Conservation (phyloP, 768 basidiomycete species). For the Leccinum boreale region DNA sequence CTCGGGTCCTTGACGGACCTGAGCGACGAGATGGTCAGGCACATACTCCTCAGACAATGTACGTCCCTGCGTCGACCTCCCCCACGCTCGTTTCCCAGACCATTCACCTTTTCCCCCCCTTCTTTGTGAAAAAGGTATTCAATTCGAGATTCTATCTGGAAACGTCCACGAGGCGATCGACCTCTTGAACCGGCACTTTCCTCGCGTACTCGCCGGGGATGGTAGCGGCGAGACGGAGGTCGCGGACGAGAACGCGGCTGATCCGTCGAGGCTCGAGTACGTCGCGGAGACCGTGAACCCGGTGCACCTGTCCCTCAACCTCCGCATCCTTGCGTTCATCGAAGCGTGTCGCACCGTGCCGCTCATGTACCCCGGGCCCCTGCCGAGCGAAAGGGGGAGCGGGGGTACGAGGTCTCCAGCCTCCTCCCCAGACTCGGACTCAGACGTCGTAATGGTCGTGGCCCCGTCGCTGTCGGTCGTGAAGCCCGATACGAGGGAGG, state of each 20-base stretch:
- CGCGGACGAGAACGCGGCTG: conserved; percentile 20
- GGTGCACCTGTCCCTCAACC: conserved; percentile 75
- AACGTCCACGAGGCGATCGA: conserved; percentile 68
- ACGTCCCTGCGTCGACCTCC: conserved; percentile 13
- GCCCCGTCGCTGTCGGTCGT: background rate
- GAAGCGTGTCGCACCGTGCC: conserved; percentile 79
- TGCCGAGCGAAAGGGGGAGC: background rate
- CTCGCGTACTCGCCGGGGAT: conserved; percentile 54
- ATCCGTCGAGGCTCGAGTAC: conserved; percentile 43
- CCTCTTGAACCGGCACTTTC: conserved; percentile 70
- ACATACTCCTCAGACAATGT: conserved; percentile 57
- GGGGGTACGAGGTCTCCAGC: conserved; percentile 6
- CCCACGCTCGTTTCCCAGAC: background rate
- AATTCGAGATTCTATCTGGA: conserved; percentile 67
- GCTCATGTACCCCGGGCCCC: conserved; percentile 40
- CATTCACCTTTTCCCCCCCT: background rate
- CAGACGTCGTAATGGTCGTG: conserved; percentile 6
- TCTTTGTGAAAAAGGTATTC: conserved; percentile 52
- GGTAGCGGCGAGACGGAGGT: conserved; percentile 11
- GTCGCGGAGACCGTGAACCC: conserved; percentile 65
- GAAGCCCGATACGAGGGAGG: conserved; percentile 26
- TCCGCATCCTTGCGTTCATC: conserved; percentile 84
- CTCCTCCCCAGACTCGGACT: conserved; percentile 1
- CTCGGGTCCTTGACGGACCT: conserved; percentile 24
- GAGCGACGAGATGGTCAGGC: conserved; percentile 40